Conservation (phyloP, 805 yeast genomes). For the Kazachstania kunashirensis region DNA sequence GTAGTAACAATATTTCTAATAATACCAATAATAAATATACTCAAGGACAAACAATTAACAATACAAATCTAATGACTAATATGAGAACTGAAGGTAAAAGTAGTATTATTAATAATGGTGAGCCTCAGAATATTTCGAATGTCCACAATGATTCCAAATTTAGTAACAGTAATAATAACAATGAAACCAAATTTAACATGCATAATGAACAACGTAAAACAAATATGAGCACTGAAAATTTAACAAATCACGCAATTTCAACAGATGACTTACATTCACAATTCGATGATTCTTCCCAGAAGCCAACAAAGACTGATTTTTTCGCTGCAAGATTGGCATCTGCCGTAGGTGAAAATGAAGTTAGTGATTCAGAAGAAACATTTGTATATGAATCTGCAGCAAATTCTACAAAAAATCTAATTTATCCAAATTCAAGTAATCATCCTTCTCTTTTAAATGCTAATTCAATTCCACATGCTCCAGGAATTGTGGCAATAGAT, state of each 20-base stretch:
- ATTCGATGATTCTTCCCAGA: conserved; percentile 18
- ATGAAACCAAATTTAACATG: conserved; percentile 1
- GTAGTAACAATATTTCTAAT: not conserved
- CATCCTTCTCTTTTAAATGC: not conserved
- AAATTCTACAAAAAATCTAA: conserved; percentile 22
- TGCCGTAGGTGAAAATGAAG: conserved; percentile 83
- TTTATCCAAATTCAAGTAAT: conserved; percentile 10
- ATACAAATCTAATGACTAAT: too few species aligned
- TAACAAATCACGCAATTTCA: not conserved
- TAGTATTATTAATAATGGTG: not conserved
- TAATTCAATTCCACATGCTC: not conserved
- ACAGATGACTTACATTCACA: conserved; percentile 3
- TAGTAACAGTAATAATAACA: conserved; percentile 8
- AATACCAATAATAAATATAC: not conserved
- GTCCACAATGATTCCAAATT: conserved; percentile 5
- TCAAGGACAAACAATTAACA: not conserved
- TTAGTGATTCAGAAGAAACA: conserved; percentile 86
- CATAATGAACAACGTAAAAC: conserved; percentile 6
- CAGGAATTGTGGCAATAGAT: not conserved
- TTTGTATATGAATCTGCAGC: conserved; percentile 73
- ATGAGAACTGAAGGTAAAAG: too few species aligned
- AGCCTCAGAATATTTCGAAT: conserved; percentile 2
- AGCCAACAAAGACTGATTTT: conserved; percentile 68
- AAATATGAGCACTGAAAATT: conserved; percentile 6
- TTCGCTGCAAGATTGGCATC: conserved; percentile 92